These are phyloP conservation scores for Lanmaoa rubissima DNA, from an alignment of 768 basidiomycete genomes.

Conservation along the genomic window DNA sequence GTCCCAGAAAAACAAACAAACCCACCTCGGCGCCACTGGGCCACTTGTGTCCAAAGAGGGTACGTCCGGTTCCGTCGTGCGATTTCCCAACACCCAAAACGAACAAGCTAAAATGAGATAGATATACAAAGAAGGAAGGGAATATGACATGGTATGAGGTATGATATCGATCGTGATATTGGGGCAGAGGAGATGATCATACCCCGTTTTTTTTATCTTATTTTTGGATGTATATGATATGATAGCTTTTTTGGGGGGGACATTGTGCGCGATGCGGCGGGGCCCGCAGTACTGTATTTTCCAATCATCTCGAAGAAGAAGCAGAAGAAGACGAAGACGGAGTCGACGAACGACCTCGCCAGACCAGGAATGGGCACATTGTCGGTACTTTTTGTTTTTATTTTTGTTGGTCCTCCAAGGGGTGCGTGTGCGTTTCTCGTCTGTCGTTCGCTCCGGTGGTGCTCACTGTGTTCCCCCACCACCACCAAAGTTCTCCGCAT, in stretches of 20 bases:
- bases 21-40: no score
- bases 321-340: not conserved
- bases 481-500: not conserved
- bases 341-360: not conserved
- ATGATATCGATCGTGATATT: no score
- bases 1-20: no score
- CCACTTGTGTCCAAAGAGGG: not conserved
- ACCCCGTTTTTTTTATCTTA: not conserved
- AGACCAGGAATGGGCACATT: constrained; percentile 10
- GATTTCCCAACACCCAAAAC: not conserved
- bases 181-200: not conserved
- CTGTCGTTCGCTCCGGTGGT: not conserved
- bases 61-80: constrained; percentile 13
- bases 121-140: not conserved
- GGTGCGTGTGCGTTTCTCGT: not conserved
- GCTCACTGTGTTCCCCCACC: no score
- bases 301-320: not conserved
- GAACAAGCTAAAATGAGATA: no score
- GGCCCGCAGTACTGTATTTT: not conserved
- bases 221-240: no score
- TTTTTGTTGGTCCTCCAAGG: not conserved
- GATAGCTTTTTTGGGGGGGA: no score
- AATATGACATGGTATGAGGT: no score
- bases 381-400: not conserved
- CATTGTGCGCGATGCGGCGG: not conserved